A percentile compares a stretch with the other conserved stretches of the same genome.
Evolutionary conservation across 805 yeast genomes (phyloP).

Genomic region (Clavispora fructus): DNA sequence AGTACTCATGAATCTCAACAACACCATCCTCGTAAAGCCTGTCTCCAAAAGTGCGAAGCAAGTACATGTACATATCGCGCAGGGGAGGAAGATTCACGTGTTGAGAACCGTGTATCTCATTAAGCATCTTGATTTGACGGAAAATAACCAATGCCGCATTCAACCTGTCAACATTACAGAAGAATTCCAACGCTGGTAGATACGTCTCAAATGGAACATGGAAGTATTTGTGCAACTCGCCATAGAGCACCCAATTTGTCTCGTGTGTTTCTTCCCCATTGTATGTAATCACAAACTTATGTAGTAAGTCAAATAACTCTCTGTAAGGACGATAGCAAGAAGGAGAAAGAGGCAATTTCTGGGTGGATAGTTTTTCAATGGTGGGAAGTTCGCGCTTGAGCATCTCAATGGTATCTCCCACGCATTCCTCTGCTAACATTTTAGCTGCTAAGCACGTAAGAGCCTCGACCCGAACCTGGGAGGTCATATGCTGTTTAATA

Average conservation of each 20-base stretch:
- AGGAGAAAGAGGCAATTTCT: constrained; percentile 22
- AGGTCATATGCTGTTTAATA: constrained; percentile 33
- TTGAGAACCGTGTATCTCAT: constrained; percentile 44
- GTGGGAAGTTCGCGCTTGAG: constrained; percentile 35
- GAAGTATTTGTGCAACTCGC: constrained; percentile 51
- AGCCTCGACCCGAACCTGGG: constrained; percentile 23
- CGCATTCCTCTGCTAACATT: constrained; percentile 31
- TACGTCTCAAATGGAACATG: constrained; percentile 54
- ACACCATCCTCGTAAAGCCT: constrained; percentile 60
- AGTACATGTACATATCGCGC: constrained; percentile 50
- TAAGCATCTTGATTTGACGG: constrained; percentile 51
- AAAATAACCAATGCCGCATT: constrained; percentile 60
- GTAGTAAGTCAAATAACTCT: constrained; percentile 24
- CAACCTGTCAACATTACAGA: constrained; percentile 50
- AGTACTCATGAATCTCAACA: constrained; percentile 53
- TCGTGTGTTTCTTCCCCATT: constrained; percentile 28
- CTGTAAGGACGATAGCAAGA: constrained; percentile 23
- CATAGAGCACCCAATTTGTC: constrained; percentile 57
- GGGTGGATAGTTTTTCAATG: constrained; percentile 24
- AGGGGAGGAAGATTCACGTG: constrained; percentile 12
- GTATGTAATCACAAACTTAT: constrained; percentile 26
- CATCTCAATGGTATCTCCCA: constrained; percentile 39
- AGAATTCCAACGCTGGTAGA: constrained; percentile 52
- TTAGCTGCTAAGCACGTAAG: constrained; percentile 21
- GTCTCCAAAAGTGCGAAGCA: constrained; percentile 59